Percentiles rank a stretch among this genome's conserved stretches.
phyloP scores from a whole-genome alignment of 306 rosid species.

The Prinsepia uniflora region DNA sequence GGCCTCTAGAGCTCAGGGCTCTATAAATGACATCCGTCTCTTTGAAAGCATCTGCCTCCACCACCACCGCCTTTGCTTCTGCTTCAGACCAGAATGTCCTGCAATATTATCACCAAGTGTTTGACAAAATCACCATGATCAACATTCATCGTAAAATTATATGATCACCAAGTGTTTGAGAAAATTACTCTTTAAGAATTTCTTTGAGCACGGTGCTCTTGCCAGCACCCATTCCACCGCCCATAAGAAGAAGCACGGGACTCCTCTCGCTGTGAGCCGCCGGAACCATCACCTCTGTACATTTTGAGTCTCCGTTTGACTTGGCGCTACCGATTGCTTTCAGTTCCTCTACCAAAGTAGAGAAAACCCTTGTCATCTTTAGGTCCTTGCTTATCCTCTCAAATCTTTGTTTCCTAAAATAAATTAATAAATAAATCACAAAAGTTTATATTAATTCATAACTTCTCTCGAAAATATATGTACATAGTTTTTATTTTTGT shows the following conservation, averaged over 20 bases:
- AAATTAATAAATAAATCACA: conserved; percentile 9
- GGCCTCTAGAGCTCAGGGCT: conserved; percentile 66
- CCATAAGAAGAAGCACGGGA: conserved; percentile 84
- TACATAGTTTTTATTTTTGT: no score
- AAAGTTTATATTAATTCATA: background rate
- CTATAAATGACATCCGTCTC: conserved; percentile 70
- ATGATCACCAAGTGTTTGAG: background rate
- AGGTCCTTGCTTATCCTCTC: conserved; percentile 52
- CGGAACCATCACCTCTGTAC: conserved; percentile 48
- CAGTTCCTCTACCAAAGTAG: conserved; percentile 77
- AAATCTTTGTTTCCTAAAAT: conserved; percentile 62
- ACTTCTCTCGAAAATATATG: no score
- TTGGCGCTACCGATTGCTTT: conserved; percentile 44
- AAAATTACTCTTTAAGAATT: conserved; percentile 60
- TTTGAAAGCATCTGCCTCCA: conserved; percentile 95
- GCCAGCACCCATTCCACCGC: conserved; percentile 99
- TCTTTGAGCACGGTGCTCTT: conserved; percentile 91
- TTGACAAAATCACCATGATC: conserved; percentile 22
- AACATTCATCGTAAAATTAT: no score
- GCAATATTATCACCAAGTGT: conserved; percentile 16
- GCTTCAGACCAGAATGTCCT: conserved; percentile 75
- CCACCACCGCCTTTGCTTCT: conserved; percentile 53
- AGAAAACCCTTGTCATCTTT: conserved; percentile 59
- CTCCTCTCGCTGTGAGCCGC: conserved; percentile 53
- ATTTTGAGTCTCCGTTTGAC: conserved; percentile 30